Evolutionary conservation across 2,329 filamentous ascomycete genomes (phyloP).

Genomic region (Acrodontium crateriforme): DNA sequence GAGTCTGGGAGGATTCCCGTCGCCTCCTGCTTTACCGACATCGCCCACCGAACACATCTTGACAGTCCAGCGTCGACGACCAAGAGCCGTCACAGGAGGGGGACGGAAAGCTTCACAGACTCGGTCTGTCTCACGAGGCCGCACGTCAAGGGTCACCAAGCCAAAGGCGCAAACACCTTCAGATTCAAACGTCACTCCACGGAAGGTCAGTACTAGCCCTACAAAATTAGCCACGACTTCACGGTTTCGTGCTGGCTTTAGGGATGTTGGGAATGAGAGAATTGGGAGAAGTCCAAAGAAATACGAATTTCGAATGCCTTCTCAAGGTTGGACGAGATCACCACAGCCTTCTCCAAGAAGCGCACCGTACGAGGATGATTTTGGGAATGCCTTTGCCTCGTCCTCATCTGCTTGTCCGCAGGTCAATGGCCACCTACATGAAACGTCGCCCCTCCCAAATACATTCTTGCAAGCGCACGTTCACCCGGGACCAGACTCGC

Average conservation of each 20-base stretch:
- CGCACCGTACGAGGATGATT: slow-evolving; percentile 25
- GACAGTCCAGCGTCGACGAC: slow-evolving; percentile 14
- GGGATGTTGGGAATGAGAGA: slow-evolving; percentile 39
- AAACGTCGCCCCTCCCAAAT: slow-evolving; percentile 18
- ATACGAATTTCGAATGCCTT: slow-evolving; percentile 35
- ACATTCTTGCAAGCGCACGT: slow-evolving; percentile 19
- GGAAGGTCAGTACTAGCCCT: slow-evolving; percentile 19
- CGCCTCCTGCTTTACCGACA: slow-evolving; percentile 18
- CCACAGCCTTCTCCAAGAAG: slow-evolving; percentile 32
- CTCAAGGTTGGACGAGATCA: slow-evolving; percentile 28
- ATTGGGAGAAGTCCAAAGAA: slow-evolving; percentile 32
- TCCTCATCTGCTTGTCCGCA: slow-evolving; percentile 9
- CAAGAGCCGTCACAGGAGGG: slow-evolving; percentile 18
- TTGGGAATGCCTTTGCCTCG: slow-evolving; percentile 21
- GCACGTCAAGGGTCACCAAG: slow-evolving; percentile 18
- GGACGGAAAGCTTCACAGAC: slow-evolving; percentile 15
- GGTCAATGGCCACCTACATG: slow-evolving; percentile 13
- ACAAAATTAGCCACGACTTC: slow-evolving; percentile 43
- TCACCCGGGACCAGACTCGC: too few species aligned
- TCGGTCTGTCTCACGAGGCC: slow-evolving; percentile 20
- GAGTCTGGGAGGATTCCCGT: slow-evolving; percentile 21
- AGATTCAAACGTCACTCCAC: slow-evolving; percentile 14
- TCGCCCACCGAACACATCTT: slow-evolving; percentile 18
- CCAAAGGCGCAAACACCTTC: slow-evolving; percentile 11
- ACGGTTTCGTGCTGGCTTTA: slow-evolving; percentile 30